A percentile compares a stretch with the other conserved stretches of the same genome.
Conservation (phyloP, 1,284 basidiomycete genomes). For the Irpex sp. region DNA sequence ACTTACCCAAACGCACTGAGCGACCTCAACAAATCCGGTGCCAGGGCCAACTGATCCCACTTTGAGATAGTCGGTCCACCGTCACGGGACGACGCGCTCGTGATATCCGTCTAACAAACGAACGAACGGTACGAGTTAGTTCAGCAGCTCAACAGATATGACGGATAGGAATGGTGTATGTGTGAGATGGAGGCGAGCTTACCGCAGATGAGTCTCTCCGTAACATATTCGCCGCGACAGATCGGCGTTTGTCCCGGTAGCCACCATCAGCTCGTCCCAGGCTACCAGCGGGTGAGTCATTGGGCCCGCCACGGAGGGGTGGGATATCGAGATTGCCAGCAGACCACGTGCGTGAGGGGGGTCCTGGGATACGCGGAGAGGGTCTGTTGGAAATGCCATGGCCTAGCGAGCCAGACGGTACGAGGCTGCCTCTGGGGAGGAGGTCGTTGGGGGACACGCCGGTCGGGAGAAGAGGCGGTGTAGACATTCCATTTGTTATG, state of each 20-base stretch:
- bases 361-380: slow-evolving; percentile 55
- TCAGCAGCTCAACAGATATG: not conserved
- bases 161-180: not conserved
- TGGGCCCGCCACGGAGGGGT: slow-evolving; percentile 37
- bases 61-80: slow-evolving; percentile 87
- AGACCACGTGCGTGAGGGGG: slow-evolving; percentile 79
- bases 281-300: slow-evolving; percentile 23
- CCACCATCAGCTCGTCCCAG: slow-evolving; percentile 28
- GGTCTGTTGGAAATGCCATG: slow-evolving; percentile 55
- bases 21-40: slow-evolving; percentile 84
- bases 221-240: slow-evolving; percentile 54
- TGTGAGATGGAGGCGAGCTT: slow-evolving; percentile 27
- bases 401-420: slow-evolving; percentile 39
- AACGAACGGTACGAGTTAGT: not conserved
- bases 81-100: slow-evolving; percentile 48
- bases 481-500: not conserved
- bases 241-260: slow-evolving; percentile 69
- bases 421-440: slow-evolving; percentile 2
- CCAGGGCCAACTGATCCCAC: slow-evolving; percentile 91
- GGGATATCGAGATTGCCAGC: slow-evolving; percentile 73
- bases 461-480: slow-evolving; percentile 3
- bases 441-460: slow-evolving; percentile 8
- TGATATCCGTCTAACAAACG: slow-evolving; percentile 7
- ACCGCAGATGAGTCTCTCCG: slow-evolving; percentile 76
- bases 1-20: slow-evolving; percentile 91